These are phyloP conservation scores for Pseudogymnoascus sp. DNA, from an alignment of 2,329 filamentous ascomycete species.

Conservation along the genomic window DNA sequence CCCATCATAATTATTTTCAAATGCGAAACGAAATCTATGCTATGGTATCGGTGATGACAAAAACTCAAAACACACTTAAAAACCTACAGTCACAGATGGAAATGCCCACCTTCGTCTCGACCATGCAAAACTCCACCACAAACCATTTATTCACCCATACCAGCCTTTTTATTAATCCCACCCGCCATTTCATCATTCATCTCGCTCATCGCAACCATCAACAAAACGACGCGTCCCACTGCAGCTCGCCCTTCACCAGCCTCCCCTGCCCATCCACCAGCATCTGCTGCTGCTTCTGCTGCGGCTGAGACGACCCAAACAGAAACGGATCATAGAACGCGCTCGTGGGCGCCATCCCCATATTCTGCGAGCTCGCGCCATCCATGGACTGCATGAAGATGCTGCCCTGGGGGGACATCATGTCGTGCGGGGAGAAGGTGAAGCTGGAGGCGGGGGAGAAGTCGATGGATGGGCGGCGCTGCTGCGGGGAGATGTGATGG, in stretches of 20 bases:
- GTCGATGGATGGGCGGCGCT: neutral
- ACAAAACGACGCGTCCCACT: neutral
- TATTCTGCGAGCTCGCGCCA: neutral
- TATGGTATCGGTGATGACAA: neutral
- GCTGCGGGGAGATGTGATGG: neutral
- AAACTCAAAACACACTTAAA: neutral
- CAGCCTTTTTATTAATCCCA: neutral
- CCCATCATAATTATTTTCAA: neutral
- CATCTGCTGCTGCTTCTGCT: neutral
- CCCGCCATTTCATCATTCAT: neutral
- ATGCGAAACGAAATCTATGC: neutral
- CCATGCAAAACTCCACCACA: neutral
- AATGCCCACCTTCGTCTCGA: neutral
- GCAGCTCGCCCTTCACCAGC: neutral
- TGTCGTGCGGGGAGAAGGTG: neutral
- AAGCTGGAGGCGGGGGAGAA: neutral
- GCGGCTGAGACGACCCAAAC: neutral
- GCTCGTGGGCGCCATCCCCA: neutral
- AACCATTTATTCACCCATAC: neutral
- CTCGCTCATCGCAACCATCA: neutral
- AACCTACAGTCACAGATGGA: neutral
- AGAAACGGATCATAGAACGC: neutral
- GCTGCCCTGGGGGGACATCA: constrained; percentile 1
- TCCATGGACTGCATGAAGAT: neutral
- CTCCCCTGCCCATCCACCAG: neutral